A percentile compares a stretch with the other conserved stretches of the same genome.
Evolutionary conservation across 2,329 filamentous ascomycete genomes (phyloP).

Genomic region (Davidsoniella australis): DNA sequence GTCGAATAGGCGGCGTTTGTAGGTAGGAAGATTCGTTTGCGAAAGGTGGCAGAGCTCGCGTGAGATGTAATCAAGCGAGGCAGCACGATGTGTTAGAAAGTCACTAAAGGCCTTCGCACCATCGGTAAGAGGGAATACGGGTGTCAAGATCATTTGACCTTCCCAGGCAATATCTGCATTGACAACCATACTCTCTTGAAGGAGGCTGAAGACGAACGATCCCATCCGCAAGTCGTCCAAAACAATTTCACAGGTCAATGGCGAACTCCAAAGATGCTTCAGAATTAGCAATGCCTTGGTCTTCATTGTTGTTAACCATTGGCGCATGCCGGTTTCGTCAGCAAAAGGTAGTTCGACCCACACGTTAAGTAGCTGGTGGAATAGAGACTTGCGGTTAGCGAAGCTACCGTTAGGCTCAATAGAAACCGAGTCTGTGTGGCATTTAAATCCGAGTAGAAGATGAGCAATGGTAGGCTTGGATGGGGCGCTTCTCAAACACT

Average conservation of each 20-base stretch:
- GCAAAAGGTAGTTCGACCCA: slow-evolving; percentile 50
- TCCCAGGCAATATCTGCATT: slow-evolving; percentile 59
- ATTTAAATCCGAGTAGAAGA: slow-evolving; percentile 73
- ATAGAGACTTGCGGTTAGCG: slow-evolving; percentile 53
- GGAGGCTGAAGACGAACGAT: slow-evolving; percentile 63
- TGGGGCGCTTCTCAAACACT: slow-evolving; percentile 58
- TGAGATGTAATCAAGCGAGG: slow-evolving; percentile 69
- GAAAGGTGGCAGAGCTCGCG: slow-evolving; percentile 68
- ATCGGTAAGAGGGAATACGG: slow-evolving; percentile 51
- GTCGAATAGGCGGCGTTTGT: slow-evolving; percentile 51
- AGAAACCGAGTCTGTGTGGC: slow-evolving; percentile 51
- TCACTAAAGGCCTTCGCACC: slow-evolving; percentile 55
- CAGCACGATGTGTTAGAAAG: slow-evolving; percentile 60
- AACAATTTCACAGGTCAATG: slow-evolving; percentile 57
- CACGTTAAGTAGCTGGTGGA: slow-evolving; percentile 66
- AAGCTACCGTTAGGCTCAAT: slow-evolving; percentile 55
- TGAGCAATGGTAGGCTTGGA: slow-evolving; percentile 78
- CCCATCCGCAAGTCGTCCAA: slow-evolving; percentile 65
- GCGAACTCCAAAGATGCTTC: slow-evolving; percentile 66
- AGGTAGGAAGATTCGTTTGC: slow-evolving; percentile 49
- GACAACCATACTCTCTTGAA: slow-evolving; percentile 55
- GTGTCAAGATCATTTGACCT: slow-evolving; percentile 38
- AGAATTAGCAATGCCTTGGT: slow-evolving; percentile 56
- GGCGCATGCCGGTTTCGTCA: slow-evolving; percentile 41
- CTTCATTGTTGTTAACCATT: slow-evolving; percentile 54